phyloP scores from a whole-genome alignment of 139 green algal genomes.

The Pleodorina starrii region DNA sequence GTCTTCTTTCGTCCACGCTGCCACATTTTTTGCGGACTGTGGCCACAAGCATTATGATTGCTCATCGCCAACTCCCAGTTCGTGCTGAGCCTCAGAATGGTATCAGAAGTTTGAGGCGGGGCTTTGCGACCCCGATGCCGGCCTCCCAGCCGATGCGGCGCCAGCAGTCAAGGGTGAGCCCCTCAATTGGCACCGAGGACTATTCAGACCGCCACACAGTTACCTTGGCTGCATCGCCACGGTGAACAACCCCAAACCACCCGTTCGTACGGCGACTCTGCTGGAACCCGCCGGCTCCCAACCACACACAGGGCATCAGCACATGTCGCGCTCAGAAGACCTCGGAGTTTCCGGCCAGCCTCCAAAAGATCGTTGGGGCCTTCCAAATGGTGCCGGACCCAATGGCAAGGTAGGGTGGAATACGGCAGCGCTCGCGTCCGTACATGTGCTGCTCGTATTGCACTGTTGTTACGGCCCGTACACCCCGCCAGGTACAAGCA shows the following conservation, averaged over 20 bases:
- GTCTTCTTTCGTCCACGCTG: too few relatives aligned
- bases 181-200: too few relatives aligned
- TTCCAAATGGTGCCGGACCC: conserved; percentile 91
- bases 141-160: not conserved
- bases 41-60: conserved; percentile 9
- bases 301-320: conserved; percentile 7
- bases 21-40: too few relatives aligned
- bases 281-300: too few relatives aligned
- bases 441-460: not conserved
- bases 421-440: not conserved
- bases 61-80: not conserved
- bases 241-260: too few relatives aligned
- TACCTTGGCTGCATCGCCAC: too few relatives aligned
- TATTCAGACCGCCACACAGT: too few relatives aligned
- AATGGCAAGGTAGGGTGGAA: conserved; percentile 65
- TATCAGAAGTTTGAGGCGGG: not conserved
- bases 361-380: conserved; percentile 82
- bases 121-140: not conserved
- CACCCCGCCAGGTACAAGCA: conserved; percentile 91
- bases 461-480: not conserved
- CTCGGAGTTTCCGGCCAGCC: conserved; percentile 68
- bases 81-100: not conserved
- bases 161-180: conserved; percentile 9
- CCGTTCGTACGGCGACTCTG: too few relatives aligned
- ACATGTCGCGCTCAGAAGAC: conserved; percentile 45